These are phyloP conservation scores for Tieghemiomyces parasiticus DNA, from an alignment of 192 early-diverging fungal genomes.

Conservation along the genomic window DNA sequence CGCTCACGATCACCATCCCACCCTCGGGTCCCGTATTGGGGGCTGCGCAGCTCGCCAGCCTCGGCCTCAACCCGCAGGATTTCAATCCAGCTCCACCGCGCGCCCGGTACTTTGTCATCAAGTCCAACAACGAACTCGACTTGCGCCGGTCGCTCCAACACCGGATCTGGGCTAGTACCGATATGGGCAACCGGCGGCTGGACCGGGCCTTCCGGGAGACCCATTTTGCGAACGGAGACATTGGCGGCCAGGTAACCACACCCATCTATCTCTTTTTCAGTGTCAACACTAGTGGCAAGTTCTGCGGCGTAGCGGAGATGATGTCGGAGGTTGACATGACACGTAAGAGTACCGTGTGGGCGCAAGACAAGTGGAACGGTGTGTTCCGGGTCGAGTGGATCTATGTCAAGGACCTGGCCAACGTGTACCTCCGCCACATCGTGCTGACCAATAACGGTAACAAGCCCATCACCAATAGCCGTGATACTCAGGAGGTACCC, in stretches of 20 bases:
- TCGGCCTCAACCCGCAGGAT: not conserved
- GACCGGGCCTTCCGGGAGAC: slow-evolving; percentile 25
- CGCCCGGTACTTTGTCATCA: slow-evolving; percentile 40
- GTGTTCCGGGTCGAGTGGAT: slow-evolving; percentile 34
- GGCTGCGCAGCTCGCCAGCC: not conserved
- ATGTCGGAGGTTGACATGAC: slow-evolving; percentile 26
- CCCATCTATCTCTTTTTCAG: slow-evolving; percentile 36
- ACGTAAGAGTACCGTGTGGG: slow-evolving; percentile 21
- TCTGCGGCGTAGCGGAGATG: slow-evolving; percentile 42
- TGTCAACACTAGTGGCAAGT: slow-evolving; percentile 36
- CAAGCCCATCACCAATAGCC: slow-evolving; percentile 42
- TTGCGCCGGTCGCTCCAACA: slow-evolving; percentile 30
- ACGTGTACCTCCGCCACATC: slow-evolving; percentile 27
- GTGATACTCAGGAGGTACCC: slow-evolving; percentile 38
- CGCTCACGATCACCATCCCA: not conserved
- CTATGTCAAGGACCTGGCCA: slow-evolving; percentile 39
- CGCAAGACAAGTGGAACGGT: slow-evolving; percentile 33
- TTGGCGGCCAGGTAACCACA: too few species aligned
- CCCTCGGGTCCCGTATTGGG: not conserved
- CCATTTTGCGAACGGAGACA: slow-evolving; percentile 13
- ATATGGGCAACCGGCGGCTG: slow-evolving; percentile 38
- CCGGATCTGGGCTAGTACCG: slow-evolving; percentile 37
- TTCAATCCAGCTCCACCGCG: slow-evolving; percentile 9
- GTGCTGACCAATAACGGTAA: slow-evolving; percentile 26
- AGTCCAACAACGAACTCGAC: slow-evolving; percentile 35